Base-by-base conservation (phyloP, 83 land plant species). In the Thuja plicata region DNA sequence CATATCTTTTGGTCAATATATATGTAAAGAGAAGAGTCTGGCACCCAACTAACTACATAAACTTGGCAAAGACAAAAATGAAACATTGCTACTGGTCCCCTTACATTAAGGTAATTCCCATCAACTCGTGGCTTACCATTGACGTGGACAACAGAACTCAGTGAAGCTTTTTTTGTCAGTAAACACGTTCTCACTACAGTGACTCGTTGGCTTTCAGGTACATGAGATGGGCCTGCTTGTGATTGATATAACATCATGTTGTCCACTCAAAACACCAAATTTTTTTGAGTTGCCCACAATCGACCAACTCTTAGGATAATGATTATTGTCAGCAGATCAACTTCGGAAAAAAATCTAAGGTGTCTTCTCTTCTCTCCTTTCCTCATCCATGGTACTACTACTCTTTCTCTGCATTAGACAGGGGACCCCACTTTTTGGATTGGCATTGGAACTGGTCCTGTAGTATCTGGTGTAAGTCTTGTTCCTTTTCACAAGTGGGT, bases 361-460 rank as follows among this genome's bases (percentile, higher is more conserved):
- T 74, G 30, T 74, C n/a, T 73, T 73, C 38, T 32, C 78, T 76
- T 35, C 79, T 76, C 79, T 7, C 10, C 79, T 76, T n/a, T n/a
- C 32, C 74, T 70, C 79, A 76, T 76, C 79, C 79, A 76, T 34
- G 38, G 38, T 32, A 32, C 4, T 32, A 34, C 5, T 32, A 34
- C 16, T 32, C 79, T 15, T 74, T 34, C 79, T 32, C 34, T 12
- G 38, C 17, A 76, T 76, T 12, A 35, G 79, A 76, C 79, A 35
- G 35, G 13, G 40, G 78, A 34, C 78, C 79, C 79, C 79, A 76
- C 79, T 32, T 76, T 76, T 35, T 76, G 79, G 79, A 76, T 76
- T 35, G 79, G 79, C 38, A 76, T 76, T 3, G 79, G 40, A 76
- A 76, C 79, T 76, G 38, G 8, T 76, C 79, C 79, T 76, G 79